Evolutionary conservation across 2,329 filamentous ascomycete species (phyloP), one percentile per base, ranked within the genome.

Genomic region (Chalara sp.): DNA sequence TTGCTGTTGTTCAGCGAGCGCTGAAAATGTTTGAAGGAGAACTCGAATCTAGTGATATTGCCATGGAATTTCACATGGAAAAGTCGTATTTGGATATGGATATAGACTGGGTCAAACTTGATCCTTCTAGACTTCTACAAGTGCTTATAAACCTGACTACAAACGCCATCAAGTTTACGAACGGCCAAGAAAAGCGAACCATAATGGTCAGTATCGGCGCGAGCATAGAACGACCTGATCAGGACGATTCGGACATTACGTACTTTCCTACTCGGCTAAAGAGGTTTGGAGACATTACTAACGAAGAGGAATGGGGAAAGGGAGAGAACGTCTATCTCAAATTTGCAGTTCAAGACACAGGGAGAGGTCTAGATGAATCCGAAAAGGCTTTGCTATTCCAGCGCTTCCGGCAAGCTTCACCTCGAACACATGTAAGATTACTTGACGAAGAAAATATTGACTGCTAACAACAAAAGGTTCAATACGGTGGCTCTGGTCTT

Each of bases 151-250:
- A 92, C 59, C 74, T 93, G 1, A 80, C 87, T 5, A 89, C 86
- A 5, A 92, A 92, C 60, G 86, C 87, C 0, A 83, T 93, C 64
- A 92, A 92, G 61, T 93, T 92, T 63, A 93, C 88, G 0, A 82
- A 82, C 31, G 76, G 75, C 0, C 80, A 83, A 28, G 81, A 79
- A 0, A 79, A 82, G 56, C 55, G 63, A 33, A 71, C 71, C 1
- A 72, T 81, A 2, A 68, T 70, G 21, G 65, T 81, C 44, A 64
- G 61, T 44, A 51, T 66, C 32, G 63, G 58, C 7, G 64, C 64
- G 39, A 62, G 56, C 41, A 56, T 33, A 29, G 56, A 62, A 44
- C 57, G 57, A 6, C 28, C 62, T 32, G 48, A 82, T 76, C 2
- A 72, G 83, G 1, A 89, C 78, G 62, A 56, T 10, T 57, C 54